phyloP scores from a whole-genome alignment of 495 filamentous ascomycete species.

The Penicillium steckii region DNA sequence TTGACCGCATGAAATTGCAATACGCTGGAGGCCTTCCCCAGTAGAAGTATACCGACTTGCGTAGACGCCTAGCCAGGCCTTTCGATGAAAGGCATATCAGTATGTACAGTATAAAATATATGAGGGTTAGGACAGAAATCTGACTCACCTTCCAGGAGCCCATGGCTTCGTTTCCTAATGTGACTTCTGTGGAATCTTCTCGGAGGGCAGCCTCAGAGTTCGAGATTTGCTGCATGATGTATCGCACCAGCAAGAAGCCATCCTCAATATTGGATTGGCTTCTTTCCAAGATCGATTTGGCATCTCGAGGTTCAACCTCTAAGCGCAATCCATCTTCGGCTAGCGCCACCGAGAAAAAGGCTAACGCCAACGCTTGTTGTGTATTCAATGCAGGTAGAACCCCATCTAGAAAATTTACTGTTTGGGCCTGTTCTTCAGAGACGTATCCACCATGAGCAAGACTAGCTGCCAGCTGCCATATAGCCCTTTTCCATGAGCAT shows the following conservation, averaged over 20 bases:
- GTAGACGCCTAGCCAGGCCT: slow-evolving; percentile 23
- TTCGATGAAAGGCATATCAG: background rate
- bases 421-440: slow-evolving; percentile 48
- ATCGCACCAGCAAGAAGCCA: slow-evolving; percentile 38
- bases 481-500: slow-evolving; percentile 62
- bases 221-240: slow-evolving; percentile 34
- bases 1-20: slow-evolving; percentile 32
- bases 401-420: slow-evolving; percentile 41
- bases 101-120: background rate
- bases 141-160: slow-evolving; percentile 38
- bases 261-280: slow-evolving; percentile 38
- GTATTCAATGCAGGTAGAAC: slow-evolving; percentile 51
- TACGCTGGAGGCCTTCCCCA: slow-evolving; percentile 16
- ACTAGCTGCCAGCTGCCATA: slow-evolving; percentile 66
- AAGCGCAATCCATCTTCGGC: slow-evolving; percentile 63
- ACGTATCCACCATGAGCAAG: slow-evolving; percentile 54
- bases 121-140: too few relatives aligned
- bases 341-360: slow-evolving; percentile 72
- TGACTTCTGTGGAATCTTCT: slow-evolving; percentile 17
- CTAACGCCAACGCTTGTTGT: slow-evolving; percentile 53
- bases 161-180: slow-evolving; percentile 32
- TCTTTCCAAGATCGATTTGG: slow-evolving; percentile 13
- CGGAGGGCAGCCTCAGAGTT: slow-evolving; percentile 23
- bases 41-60: slow-evolving; percentile 13
- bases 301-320: slow-evolving; percentile 20